Percentiles rank a stretch among this genome's conserved stretches.
Conservation (phyloP, 345 rosid genomes). For the Adansonia digitata region DNA sequence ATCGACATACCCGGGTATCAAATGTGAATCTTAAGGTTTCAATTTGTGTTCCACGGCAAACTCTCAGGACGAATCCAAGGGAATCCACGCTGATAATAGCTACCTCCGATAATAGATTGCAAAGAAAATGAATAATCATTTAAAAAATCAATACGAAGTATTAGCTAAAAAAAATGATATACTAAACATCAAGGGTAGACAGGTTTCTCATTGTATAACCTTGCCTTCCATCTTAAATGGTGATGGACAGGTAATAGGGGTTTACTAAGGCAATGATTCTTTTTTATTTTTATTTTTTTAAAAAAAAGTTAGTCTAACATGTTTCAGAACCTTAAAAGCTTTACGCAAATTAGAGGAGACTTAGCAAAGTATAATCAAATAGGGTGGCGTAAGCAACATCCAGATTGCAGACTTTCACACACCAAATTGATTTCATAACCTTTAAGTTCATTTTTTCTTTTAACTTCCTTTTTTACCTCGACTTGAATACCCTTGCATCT, state of each 20-base stretch:
- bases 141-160: not conserved
- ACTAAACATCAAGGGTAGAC: not conserved
- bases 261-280: not conserved
- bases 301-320: not conserved
- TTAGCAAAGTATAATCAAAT: not conserved
- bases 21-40: slow-evolving; percentile 71
- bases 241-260: not conserved
- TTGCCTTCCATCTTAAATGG: not conserved
- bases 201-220: not conserved
- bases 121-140: slow-evolving; percentile 6
- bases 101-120: slow-evolving; percentile 51
- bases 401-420: not conserved
- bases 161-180: not conserved
- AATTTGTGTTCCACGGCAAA: slow-evolving; percentile 83
- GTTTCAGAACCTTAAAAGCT: not conserved
- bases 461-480: slow-evolving; percentile 65
- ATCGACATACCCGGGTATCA: slow-evolving; percentile 49
- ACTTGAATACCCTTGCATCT: slow-evolving; percentile 77
- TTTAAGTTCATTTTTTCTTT: not conserved
- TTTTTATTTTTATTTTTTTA: too few species aligned
- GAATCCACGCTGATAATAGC: slow-evolving; percentile 62
- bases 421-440: slow-evolving; percentile 8
- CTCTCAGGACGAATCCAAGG: slow-evolving; percentile 77
- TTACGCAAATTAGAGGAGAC: not conserved
- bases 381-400: not conserved